Base-by-base conservation (phyloP, 2,329 filamentous ascomycete genomes). In the Stemphylium vesicarium region DNA sequence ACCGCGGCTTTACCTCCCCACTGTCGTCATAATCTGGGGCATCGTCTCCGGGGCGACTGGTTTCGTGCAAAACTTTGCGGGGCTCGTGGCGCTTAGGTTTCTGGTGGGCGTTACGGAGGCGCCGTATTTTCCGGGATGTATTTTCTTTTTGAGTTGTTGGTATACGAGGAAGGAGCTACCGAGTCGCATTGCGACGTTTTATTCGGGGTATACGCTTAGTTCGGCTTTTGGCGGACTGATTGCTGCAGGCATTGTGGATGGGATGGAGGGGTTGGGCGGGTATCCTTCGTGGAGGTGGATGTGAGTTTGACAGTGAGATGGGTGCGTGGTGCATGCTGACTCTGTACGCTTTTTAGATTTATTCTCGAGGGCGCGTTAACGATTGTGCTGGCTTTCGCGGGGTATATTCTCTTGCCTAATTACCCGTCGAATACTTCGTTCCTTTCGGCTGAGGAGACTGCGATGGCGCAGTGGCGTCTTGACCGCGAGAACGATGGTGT, bases 141-240 rank as follows among this genome's bases (percentile, higher is more conserved):
- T 60, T 29, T 70, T 69, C 43, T 59, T 67, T 15, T 56, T 69
- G 10, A 61, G 57, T 4, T 67, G 59, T 5, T 70, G 64, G 64
- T 70, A 70, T 36, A 59, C 60, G 16, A 31, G 69, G 15, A 40
- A 52, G 50, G 58, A 65, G 81, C 37, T 85, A 80, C 68, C 81
- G 82, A 56, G 76, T 65, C 83, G 85, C 6, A 82, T 89, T 66
- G 82, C 83, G 82, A 56, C 78, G 81, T 65, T 72, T 83, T 44
- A 82, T 66, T 70, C 85, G 77, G 75, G 86, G 72, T n/a, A 84
- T 83, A 71, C 81, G 78, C 61, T 83, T 72, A 60, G 80, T 74
- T 31, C 60, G 2, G 81, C 81, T 0, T 84, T 85, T 62, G 82
- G 82, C 4, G 83, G 83, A 2, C 77, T 82, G 7, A 80, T 79